Evolutionary conservation across 805 yeast genomes (phyloP), one percentile per base, ranked within the genome.

Genomic region (Sugiyamaella boreocaroliniensis): DNA sequence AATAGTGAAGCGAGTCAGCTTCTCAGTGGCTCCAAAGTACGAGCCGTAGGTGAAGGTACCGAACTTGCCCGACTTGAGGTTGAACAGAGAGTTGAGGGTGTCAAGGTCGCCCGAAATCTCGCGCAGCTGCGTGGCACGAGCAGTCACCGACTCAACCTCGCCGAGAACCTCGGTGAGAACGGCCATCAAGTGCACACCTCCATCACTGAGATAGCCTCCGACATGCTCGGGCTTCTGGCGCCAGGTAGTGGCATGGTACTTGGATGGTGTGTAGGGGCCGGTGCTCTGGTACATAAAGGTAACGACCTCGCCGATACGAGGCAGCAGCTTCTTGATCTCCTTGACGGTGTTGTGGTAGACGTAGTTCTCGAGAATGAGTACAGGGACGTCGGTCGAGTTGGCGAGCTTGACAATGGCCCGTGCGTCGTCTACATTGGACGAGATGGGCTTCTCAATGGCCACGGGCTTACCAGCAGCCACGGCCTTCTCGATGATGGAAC

Each of bases 101-200:
- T 92, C 98, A 57, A 84, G 90, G 51, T 84, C 77, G 37, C 97
- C 97, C 54, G 92, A 82, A 61, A 77, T 79, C 63, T 82, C 73
- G 65, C 89, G 79, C 47, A 87, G 76, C 71, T 89, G 97, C 55
- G 74, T 80, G 12, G 97, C 84, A 59, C 78, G 77, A 9, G 89
- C 97, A 51, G 87, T 78, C 40, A 90, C 81, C 6, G 82, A 68
- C 47, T 77, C 80, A 14, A 89, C 83, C 20, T 76, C 74, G 50
- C 98, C 97, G 51, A 92, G 74, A 16, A 89, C 81, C 55, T 81
- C 88, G 8, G 96, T 89, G 58, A 90, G 76, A 40, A 89, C 72
- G 2, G 96, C 96, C 67, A 90, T 73, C 69, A 90, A 97, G 70
- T 92, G 98, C 20, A 92, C 98, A 66, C 97, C 98, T 64, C 97